Percentiles rank a stretch among this genome's conserved stretches.
phyloP scores from a whole-genome alignment of 306 rosid species.

The Rubus idaeus region DNA sequence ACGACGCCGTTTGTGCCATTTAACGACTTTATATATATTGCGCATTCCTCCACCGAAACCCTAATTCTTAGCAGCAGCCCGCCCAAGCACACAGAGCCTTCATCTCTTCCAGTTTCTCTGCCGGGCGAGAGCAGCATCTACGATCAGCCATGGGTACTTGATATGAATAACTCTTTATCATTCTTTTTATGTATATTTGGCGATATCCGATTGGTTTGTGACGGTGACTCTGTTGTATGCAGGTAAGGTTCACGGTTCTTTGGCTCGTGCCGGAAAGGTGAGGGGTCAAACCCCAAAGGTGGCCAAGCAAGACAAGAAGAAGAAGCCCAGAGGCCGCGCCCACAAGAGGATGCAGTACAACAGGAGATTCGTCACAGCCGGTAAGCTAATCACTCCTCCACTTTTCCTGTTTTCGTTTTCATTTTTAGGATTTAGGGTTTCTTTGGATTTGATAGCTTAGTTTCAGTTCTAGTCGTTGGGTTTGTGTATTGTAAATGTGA shows the following conservation, averaged over 20 bases:
- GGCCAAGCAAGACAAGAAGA: constrained; percentile 69
- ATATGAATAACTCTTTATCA: background rate
- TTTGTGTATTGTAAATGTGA: background rate
- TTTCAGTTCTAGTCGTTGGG: background rate
- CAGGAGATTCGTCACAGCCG: constrained; percentile 65
- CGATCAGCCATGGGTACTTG: constrained; percentile 28
- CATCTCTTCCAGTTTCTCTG: background rate
- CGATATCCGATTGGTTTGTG: constrained; percentile 5
- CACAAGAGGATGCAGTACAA: constrained; percentile 71
- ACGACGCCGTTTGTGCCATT: constrained; percentile 12
- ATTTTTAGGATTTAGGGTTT: background rate
- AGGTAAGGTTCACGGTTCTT: constrained; percentile 69
- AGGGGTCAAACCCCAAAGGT: constrained; percentile 72
- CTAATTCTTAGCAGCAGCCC: background rate
- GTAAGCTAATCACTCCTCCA: constrained; percentile 13
- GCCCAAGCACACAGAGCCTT: background rate
- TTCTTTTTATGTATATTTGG: background rate
- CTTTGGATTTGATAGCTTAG: constrained; percentile 3
- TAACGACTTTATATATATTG: background rate
- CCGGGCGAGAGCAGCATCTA: constrained; percentile 2
- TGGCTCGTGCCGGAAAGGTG: constrained; percentile 73
- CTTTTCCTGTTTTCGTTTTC: no score
- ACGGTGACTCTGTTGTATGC: constrained; percentile 14
- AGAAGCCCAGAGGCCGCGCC: constrained; percentile 62
- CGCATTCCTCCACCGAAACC: background rate